phyloP scores from a whole-genome alignment of 805 yeast species.

The Blastobotrys parvus region DNA sequence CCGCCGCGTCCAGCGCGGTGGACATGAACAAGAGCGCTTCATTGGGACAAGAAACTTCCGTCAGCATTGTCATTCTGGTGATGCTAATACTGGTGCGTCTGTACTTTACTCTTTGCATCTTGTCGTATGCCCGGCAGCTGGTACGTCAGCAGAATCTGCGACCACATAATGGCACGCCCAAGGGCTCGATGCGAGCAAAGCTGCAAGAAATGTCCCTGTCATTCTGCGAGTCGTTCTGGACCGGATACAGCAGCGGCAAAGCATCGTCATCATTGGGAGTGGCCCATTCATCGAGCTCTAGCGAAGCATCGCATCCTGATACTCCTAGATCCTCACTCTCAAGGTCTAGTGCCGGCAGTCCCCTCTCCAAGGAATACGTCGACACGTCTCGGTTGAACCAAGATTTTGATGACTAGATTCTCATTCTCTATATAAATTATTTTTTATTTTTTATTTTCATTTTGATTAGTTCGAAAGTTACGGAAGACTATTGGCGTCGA shows the following conservation, averaged over 20 bases:
- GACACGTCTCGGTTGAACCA: neutral
- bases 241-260: conserved; percentile 15
- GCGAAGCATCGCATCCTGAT: no score
- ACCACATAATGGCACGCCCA: conserved; percentile 27
- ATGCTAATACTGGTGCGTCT: conserved; percentile 38
- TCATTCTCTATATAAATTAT: no score
- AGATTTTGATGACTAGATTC: neutral
- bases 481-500: conserved; percentile 1
- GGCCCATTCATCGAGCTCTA: no score
- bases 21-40: conserved; percentile 17
- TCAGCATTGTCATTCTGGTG: conserved; percentile 44
- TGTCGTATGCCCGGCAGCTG: conserved; percentile 49
- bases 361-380: no score
- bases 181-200: conserved; percentile 24
- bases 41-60: conserved; percentile 28
- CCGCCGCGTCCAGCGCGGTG: neutral
- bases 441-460: neutral
- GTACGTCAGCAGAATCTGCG: conserved; percentile 35
- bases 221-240: conserved; percentile 29
- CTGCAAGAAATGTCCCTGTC: conserved; percentile 23
- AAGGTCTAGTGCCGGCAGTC: no score
- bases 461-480: no score
- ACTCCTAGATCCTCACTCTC: no score
- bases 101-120: conserved; percentile 46
- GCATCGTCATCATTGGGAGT: no score